Conservation (phyloP, 345 rosid genomes). For the Arabis alpina region DNA sequence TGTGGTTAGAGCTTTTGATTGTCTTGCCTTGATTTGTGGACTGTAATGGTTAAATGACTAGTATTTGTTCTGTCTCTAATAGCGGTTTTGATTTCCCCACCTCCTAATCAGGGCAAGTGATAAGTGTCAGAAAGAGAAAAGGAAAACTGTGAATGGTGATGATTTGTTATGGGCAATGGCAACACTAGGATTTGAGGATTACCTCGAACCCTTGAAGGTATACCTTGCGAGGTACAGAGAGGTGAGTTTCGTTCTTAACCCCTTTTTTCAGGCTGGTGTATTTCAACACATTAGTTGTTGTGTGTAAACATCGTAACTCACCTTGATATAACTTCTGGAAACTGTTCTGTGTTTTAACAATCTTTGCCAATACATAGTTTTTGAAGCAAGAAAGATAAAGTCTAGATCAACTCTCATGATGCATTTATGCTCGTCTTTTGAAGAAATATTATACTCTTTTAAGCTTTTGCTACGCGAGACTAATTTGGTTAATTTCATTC, state of each 20-base stretch:
- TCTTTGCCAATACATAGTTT: slow-evolving; percentile 14
- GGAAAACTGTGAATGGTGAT: slow-evolving; percentile 81
- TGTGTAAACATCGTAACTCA: neutral
- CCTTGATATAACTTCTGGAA: neutral
- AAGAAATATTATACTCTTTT: neutral
- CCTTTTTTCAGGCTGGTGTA: too few relatives aligned
- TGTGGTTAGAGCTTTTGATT: neutral
- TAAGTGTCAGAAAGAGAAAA: slow-evolving; percentile 74
- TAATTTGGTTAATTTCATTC: slow-evolving; percentile 18
- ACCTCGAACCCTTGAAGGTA: slow-evolving; percentile 62
- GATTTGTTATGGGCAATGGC: slow-evolving; percentile 88
- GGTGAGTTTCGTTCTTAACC: slow-evolving; percentile 37
- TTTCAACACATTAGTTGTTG: neutral
- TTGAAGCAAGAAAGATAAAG: slow-evolving; percentile 11
- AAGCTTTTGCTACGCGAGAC: neutral
- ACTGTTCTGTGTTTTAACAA: slow-evolving; percentile 1
- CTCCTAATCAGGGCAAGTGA: slow-evolving; percentile 65
- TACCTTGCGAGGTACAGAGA: slow-evolving; percentile 71
- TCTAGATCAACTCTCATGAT: slow-evolving; percentile 3
- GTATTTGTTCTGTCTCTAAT: slow-evolving; percentile 18
- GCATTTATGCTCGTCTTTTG: neutral
- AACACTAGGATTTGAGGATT: slow-evolving; percentile 74
- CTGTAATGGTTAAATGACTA: neutral
- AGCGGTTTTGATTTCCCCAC: neutral
- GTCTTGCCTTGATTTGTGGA: slow-evolving; percentile 6